Evolutionary conservation across 108 stramenopile species (phyloP).

Genomic region (Fragilariopsis cylindrus): DNA sequence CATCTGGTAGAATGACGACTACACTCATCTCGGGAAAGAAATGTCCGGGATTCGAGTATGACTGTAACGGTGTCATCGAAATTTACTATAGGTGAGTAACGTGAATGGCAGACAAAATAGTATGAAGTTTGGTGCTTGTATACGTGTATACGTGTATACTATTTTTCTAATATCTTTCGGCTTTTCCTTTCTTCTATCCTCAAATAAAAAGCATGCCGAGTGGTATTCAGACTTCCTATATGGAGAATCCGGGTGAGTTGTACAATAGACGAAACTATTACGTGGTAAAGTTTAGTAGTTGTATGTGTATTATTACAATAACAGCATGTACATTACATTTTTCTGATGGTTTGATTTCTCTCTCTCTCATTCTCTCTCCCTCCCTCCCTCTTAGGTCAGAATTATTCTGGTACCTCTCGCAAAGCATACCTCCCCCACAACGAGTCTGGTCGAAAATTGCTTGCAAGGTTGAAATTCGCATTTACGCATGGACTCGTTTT

Average conservation of each 20-base stretch:
- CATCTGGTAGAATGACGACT: background rate
- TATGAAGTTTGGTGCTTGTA: too few species aligned
- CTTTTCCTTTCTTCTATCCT: too few species aligned
- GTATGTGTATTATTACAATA: too few species aligned
- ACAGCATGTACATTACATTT: too few species aligned
- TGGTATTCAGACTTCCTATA: background rate
- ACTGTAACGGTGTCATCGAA: background rate
- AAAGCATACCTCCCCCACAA: constrained; percentile 39
- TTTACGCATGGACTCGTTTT: constrained; percentile 36
- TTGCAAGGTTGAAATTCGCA: constrained; percentile 32
- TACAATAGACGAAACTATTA: too few species aligned
- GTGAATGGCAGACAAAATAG: too few species aligned
- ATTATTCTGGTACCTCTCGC: background rate
- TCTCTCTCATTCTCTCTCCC: background rate
- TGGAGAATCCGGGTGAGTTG: too few species aligned
- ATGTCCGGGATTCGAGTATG: background rate
- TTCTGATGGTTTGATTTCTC: too few species aligned
- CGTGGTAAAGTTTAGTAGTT: too few species aligned
- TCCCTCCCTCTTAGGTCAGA: background rate
- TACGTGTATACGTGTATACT: too few species aligned
- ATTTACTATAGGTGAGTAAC: background rate
- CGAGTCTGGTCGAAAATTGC: constrained; percentile 22
- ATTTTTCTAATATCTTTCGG: too few species aligned
- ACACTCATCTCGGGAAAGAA: background rate
- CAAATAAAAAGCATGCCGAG: background rate